phyloP scores from a whole-genome alignment of 495 filamentous ascomycete genomes.

The Aspergillus bridgeri region DNA sequence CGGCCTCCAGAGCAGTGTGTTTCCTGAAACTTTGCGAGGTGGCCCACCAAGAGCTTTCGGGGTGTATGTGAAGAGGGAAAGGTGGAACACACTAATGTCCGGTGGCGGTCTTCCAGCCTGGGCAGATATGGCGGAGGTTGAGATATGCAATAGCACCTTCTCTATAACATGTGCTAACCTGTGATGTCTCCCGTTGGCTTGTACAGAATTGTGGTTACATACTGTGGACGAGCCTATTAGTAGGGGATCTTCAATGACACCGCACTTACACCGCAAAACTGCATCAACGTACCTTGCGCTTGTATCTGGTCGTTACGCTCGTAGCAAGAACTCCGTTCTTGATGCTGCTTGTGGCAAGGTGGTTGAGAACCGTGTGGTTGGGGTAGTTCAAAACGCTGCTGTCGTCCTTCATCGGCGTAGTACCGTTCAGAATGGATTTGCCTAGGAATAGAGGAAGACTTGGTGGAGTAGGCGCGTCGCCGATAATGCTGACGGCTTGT shows the following conservation, averaged over 20 bases:
- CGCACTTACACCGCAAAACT: neutral
- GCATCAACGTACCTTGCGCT: slow-evolving; percentile 70
- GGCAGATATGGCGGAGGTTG: neutral
- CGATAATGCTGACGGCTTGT: slow-evolving; percentile 65
- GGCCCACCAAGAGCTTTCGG: neutral
- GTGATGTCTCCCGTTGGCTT: slow-evolving; percentile 68
- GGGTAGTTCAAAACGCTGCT: slow-evolving; percentile 94
- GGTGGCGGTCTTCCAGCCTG: neutral
- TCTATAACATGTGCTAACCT: slow-evolving; percentile 21
- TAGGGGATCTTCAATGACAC: neutral
- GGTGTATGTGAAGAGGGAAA: neutral
- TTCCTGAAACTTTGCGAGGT: neutral
- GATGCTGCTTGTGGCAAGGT: slow-evolving; percentile 97
- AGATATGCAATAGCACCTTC: neutral
- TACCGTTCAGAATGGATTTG: slow-evolving; percentile 90
- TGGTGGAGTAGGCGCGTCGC: slow-evolving; percentile 76
- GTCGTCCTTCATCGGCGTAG: slow-evolving; percentile 91
- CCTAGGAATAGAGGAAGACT: slow-evolving; percentile 86
- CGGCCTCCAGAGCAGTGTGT: neutral
- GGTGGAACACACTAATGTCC: neutral
- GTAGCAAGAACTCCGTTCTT: slow-evolving; percentile 95
- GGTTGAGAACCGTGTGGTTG: slow-evolving; percentile 95
- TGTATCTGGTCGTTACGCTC: slow-evolving; percentile 93
- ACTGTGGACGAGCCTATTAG: slow-evolving; percentile 50
- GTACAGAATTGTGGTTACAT: slow-evolving; percentile 96